Conservation (phyloP, 2,329 filamentous ascomycete species). For the Talaromyces sp. region DNA sequence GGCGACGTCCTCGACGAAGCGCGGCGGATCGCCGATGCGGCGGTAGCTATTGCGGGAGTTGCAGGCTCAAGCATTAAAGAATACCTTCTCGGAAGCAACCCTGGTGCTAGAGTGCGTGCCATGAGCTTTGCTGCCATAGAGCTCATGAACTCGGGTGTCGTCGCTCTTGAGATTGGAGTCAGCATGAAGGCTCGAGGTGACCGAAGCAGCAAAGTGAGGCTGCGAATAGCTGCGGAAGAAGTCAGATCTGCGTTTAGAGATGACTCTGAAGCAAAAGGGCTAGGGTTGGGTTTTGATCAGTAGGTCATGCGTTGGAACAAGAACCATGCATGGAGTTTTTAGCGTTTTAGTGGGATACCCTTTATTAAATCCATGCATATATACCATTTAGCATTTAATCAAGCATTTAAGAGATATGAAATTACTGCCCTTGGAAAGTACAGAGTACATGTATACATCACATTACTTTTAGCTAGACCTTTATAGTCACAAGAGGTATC, state of each 20-base stretch:
- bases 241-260: slow-evolving; percentile 81
- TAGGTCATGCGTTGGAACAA: slow-evolving; percentile 12
- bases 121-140: slow-evolving; percentile 72
- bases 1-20: slow-evolving; percentile 88
- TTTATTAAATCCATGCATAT: background rate
- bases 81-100: slow-evolving; percentile 48
- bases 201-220: slow-evolving; percentile 76
- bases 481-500: background rate
- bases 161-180: slow-evolving; percentile 63
- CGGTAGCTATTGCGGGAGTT: slow-evolving; percentile 43
- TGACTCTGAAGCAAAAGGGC: slow-evolving; percentile 76
- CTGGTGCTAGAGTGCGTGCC: slow-evolving; percentile 47
- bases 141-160: slow-evolving; percentile 78
- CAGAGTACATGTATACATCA: background rate
- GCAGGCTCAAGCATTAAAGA: slow-evolving; percentile 55
- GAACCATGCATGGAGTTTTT: background rate
- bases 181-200: slow-evolving; percentile 52
- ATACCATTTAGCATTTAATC: background rate
- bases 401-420: background rate
- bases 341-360: background rate
- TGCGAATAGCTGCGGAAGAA: slow-evolving; percentile 87
- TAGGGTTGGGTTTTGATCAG: slow-evolving; percentile 55
- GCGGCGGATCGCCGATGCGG: slow-evolving; percentile 54
- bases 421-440: background rate
- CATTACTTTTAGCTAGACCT: background rate